Base-by-base conservation (phyloP, 768 basidiomycete genomes). In the Exidia glandulosa region DNA sequence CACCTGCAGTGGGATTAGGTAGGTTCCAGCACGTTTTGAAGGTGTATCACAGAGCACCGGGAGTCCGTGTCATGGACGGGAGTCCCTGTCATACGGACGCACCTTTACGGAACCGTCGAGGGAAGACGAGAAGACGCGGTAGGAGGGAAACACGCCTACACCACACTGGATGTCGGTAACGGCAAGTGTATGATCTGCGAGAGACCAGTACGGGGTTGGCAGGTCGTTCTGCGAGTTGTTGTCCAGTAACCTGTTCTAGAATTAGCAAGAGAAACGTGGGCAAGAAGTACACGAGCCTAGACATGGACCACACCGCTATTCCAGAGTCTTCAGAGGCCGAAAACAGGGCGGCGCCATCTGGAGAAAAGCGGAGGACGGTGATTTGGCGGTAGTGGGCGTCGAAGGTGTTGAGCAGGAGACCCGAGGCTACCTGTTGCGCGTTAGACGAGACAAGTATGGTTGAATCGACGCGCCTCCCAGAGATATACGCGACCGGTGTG, bases 331-430 rank as follows among this genome's bases (percentile, higher is more conserved):
- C 90, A 59, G 90, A 92, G 3, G 88, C 92, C 33, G 91, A 89
- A 19, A 97, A 66, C 50, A 99, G 76, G 4, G 86, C 82, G 50
- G 79, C 81, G 33, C 89, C 88, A 67, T 96, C 94, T 23, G 77
- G 77, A 9, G 91, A 88, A 70, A 97, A 98, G 47, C 81, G 83
- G 2, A 98, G 73, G 9, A 87, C 85, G 62, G 82, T 88, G 57
- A 97, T 81, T 68, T 85, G 80, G 60, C 95, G 88, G 74, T 98
- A 99, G 71, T 98, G 95, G 19, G 94, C 94, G 62, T 97, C 94
- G 84, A 94, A 94, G 0, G 89, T 81, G 65, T 87, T 84, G 76
- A 85, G 92, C 52, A 97, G 75, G 58, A 94, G 85, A n/a, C 94
- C 94, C n/a, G 94, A 96, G 10, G 88, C 78, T 64, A 92, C 78